Percentiles rank a stretch among this genome's conserved stretches.
phyloP scores from a whole-genome alignment of 2,329 filamentous ascomycete genomes.

The Metarhizium album region DNA sequence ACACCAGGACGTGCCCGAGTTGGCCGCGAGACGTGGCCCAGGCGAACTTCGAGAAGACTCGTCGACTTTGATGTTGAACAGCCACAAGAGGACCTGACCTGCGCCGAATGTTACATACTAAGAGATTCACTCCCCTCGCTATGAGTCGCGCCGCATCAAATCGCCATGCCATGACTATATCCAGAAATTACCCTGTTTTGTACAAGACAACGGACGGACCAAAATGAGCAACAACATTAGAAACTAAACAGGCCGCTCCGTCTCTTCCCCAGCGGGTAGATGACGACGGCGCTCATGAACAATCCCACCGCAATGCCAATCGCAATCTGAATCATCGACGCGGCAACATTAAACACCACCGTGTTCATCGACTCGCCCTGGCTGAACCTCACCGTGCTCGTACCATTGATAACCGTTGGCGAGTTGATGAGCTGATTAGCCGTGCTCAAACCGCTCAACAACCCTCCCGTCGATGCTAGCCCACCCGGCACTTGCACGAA shows the following conservation, averaged over 20 bases:
- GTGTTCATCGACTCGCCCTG: conserved; percentile 19
- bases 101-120: background rate
- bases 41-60: background rate
- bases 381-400: conserved; percentile 15
- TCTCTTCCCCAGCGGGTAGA: conserved; percentile 39
- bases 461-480: conserved; percentile 33
- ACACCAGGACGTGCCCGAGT: background rate
- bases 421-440: conserved; percentile 34
- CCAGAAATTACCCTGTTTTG: background rate
- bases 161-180: background rate
- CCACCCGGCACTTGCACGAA: conserved; percentile 39
- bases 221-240: conserved; percentile 11
- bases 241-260: conserved; percentile 40
- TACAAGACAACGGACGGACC: background rate
- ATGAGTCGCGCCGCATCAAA: background rate
- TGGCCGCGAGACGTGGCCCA: background rate
- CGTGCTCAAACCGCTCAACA: conserved; percentile 33
- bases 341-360: conserved; percentile 34
- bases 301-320: conserved; percentile 41
- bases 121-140: background rate
- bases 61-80: background rate
- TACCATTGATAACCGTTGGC: conserved; percentile 23
- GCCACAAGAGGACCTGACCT: background rate
- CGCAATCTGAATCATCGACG: conserved; percentile 41
- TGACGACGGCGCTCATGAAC: conserved; percentile 36